Percentiles rank a stretch among this genome's conserved stretches.
These are phyloP conservation scores for Meyerozyma smithsonii DNA, from an alignment of 1,139 yeast species.

Conservation along the genomic window DNA sequence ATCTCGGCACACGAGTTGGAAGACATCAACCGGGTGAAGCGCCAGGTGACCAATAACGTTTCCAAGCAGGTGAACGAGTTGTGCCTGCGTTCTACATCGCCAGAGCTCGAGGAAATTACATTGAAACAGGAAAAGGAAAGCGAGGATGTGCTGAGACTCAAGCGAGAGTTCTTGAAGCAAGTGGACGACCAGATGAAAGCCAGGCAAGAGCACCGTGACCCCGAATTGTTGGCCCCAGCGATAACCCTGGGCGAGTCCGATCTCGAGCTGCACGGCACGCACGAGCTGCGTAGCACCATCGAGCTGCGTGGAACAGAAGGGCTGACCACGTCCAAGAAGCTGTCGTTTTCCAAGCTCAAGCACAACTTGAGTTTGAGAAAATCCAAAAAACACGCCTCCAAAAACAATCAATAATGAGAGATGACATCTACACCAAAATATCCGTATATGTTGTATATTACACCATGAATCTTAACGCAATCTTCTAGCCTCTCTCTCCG, in stretches of 20 bases:
- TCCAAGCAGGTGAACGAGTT: constrained; percentile 18
- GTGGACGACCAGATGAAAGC: constrained; percentile 18
- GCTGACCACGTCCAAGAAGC: background rate
- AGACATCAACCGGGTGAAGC: constrained; percentile 16
- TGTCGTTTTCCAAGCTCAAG: background rate
- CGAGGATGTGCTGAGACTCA: constrained; percentile 15
- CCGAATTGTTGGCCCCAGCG: background rate
- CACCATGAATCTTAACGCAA: constrained; percentile 17
- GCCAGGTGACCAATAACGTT: constrained; percentile 20
- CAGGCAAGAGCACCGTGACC: background rate
- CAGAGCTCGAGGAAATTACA: constrained; percentile 7
- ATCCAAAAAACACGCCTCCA: background rate
- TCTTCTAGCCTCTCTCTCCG: constrained; percentile 26
- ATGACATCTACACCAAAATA: background rate
- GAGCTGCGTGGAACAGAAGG: background rate
- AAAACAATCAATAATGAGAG: background rate
- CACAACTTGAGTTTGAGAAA: background rate
- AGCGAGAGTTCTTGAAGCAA: constrained; percentile 17
- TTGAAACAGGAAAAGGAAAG: constrained; percentile 7
- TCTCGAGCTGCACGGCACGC: background rate
- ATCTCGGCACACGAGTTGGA: constrained; percentile 9
- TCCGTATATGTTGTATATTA: constrained; percentile 1
- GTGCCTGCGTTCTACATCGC: constrained; percentile 14
- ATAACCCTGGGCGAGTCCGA: background rate
- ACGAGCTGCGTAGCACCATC: background rate